Evolutionary conservation across 495 filamentous ascomycete genomes (phyloP), one percentile per base, ranked within the genome.

Genomic region (Mytilinidion resinicola): DNA sequence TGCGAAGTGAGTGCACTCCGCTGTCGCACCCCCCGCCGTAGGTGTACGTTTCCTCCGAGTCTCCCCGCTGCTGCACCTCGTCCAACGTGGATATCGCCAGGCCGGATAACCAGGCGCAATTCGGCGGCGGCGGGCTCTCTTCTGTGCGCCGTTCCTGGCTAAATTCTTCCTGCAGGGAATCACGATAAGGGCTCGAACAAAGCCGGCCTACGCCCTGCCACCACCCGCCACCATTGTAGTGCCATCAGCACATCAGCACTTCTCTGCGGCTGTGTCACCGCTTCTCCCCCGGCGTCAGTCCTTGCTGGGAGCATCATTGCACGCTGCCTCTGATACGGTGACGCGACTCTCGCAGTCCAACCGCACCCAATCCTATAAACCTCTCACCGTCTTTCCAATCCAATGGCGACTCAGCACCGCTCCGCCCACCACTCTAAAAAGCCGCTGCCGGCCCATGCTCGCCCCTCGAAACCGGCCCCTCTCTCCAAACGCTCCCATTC

Each of bases 301-400:
- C 58, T 50, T 55, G 63, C 38, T 55, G 59, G 36, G 55, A 65
- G 44, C 42, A 65, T 61, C 36, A 50, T 47, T 39, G 38, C 47
- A 44, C 9, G 41, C 57, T 51, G 48, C 46, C 53, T 19, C 63
- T 58, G 63, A 51, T 58, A 55, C 63, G 33, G 46, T 9, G 44
- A 58, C 63, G 56, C 59, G 51, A 48, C 55, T 38, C 35, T 50
- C n/a, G 54, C 57, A 59, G 63, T 59, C 51, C 56, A 20, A 48
- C 51, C 20, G 9, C 50, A 36, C 51, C 30, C 12, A 36, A 58
- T 51, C 43, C 56, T 50, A 55, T 58, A 62, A 66, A 51, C 37
- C 56, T 54, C 60, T 67, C 60, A 63, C 64, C 64, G 64, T 63
- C 60, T 61, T 67, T 67, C 59, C 56, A 54, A 20, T 21, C 60